phyloP scores from a whole-genome alignment of 495 filamentous ascomycete species.

The Penicillium bovifimosum region DNA sequence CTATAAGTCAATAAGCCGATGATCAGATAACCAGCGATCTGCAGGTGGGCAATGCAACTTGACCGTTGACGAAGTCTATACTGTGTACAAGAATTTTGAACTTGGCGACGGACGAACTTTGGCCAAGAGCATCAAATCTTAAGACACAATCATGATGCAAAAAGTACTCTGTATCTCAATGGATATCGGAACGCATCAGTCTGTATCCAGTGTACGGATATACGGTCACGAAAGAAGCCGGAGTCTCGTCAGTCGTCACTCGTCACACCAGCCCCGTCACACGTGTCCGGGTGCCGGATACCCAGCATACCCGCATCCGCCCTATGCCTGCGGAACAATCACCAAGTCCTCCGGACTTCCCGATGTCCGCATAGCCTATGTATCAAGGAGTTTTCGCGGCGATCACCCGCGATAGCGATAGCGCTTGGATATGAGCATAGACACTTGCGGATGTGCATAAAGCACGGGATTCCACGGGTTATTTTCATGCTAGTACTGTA shows the following conservation, averaged over 20 bases:
- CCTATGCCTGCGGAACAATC: background rate
- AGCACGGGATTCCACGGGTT: background rate
- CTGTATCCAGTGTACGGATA: background rate
- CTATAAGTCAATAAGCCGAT: background rate
- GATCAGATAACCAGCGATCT: background rate
- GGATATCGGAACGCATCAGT: background rate
- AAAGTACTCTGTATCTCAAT: background rate
- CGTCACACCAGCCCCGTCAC: background rate
- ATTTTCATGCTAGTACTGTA: too few relatives aligned
- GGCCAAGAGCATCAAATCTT: background rate
- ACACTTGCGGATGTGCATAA: background rate
- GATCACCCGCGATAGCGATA: background rate
- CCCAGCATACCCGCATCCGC: background rate
- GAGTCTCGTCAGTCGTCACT: too few relatives aligned
- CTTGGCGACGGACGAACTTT: too few relatives aligned
- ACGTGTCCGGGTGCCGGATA: constrained; percentile 1
- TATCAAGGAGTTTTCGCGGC: background rate
- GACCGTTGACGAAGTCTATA: too few relatives aligned
- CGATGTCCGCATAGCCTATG: background rate
- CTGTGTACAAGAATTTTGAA: too few relatives aligned
- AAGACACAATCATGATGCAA: background rate
- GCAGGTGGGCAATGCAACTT: too few relatives aligned
- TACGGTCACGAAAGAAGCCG: background rate
- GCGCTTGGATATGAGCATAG: too few relatives aligned
- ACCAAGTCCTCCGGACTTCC: background rate